Conservation (phyloP, 2,329 filamentous ascomycete species). For the Amphichorda felina region DNA sequence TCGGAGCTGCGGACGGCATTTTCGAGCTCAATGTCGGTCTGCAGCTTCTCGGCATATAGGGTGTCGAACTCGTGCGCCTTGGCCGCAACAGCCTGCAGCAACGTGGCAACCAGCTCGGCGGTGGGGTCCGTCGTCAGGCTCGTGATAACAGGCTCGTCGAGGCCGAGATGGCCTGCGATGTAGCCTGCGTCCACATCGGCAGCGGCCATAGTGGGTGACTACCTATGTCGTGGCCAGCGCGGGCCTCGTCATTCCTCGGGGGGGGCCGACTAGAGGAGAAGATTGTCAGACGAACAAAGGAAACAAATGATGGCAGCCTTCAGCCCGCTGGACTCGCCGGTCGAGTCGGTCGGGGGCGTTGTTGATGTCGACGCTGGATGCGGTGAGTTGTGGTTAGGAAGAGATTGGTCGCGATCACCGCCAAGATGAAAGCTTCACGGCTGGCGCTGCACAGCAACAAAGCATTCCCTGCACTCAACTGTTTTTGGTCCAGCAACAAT, state of each 20-base stretch:
- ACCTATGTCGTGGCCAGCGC: neutral
- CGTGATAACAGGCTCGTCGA: conserved; percentile 53
- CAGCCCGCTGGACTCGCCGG: neutral
- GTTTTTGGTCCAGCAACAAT: too few species aligned
- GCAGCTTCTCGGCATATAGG: conserved; percentile 77
- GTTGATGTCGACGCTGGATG: too few species aligned
- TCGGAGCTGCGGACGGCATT: conserved; percentile 78
- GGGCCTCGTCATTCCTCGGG: conserved; percentile 2
- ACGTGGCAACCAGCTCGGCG: conserved; percentile 59
- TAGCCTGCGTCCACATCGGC: conserved; percentile 55
- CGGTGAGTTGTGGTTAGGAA: too few species aligned
- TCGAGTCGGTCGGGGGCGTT: too few species aligned
- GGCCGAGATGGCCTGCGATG: conserved; percentile 57
- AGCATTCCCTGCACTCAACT: conserved; percentile 4
- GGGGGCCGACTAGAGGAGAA: too few species aligned
- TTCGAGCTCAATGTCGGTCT: conserved; percentile 85
- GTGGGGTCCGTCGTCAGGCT: conserved; percentile 58
- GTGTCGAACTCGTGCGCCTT: conserved; percentile 78
- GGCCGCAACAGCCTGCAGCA: conserved; percentile 62
- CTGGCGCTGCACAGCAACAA: too few species aligned
- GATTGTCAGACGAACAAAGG: neutral
- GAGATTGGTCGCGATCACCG: too few species aligned
- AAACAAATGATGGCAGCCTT: too few species aligned
- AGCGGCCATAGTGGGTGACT: conserved; percentile 23
- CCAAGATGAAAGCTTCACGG: too few species aligned